These are phyloP conservation scores for Suillus lakei DNA, from an alignment of 768 basidiomycete species.

Conservation along the genomic window DNA sequence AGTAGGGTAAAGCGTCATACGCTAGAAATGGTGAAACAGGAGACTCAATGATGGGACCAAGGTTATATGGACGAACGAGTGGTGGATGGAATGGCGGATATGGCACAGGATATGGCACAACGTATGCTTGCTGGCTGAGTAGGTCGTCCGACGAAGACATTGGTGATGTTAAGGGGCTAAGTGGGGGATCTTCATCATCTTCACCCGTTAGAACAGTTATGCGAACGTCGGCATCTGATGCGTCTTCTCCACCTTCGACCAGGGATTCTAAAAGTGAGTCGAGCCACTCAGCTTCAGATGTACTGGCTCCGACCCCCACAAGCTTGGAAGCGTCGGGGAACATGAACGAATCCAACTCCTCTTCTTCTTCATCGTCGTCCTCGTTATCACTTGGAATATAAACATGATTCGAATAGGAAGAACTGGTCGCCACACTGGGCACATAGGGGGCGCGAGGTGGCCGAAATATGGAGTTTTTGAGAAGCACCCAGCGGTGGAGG, in stretches of 20 bases:
- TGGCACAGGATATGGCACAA: constrained; percentile 63
- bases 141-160: constrained; percentile 83
- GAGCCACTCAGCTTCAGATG: constrained; percentile 80
- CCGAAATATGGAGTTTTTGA: constrained; percentile 81
- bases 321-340: constrained; percentile 77
- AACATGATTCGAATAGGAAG: constrained; percentile 36
- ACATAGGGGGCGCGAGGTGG: constrained; percentile 49
- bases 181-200: constrained; percentile 61
- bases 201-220: constrained; percentile 55
- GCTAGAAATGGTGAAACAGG: constrained; percentile 41
- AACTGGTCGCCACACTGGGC: constrained; percentile 23
- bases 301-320: constrained; percentile 42
- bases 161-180: constrained; percentile 70
- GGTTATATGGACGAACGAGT: constrained; percentile 55
- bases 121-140: constrained; percentile 53
- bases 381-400: constrained; percentile 51
- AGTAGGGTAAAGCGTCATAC: constrained; percentile 66
- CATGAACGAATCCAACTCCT: constrained; percentile 72
- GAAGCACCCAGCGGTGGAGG: constrained; percentile 85
- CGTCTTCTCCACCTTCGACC: constrained; percentile 70
- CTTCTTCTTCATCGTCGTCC: constrained; percentile 41
- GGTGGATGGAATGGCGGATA: constrained; percentile 69
- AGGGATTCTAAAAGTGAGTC: constrained; percentile 80
- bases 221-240: constrained; percentile 48
- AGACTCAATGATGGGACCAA: constrained; percentile 47